Evolutionary conservation across 2,329 filamentous ascomycete genomes (phyloP), one percentile per base, ranked within the genome.

Genomic region (Calonectria henricotiae): DNA sequence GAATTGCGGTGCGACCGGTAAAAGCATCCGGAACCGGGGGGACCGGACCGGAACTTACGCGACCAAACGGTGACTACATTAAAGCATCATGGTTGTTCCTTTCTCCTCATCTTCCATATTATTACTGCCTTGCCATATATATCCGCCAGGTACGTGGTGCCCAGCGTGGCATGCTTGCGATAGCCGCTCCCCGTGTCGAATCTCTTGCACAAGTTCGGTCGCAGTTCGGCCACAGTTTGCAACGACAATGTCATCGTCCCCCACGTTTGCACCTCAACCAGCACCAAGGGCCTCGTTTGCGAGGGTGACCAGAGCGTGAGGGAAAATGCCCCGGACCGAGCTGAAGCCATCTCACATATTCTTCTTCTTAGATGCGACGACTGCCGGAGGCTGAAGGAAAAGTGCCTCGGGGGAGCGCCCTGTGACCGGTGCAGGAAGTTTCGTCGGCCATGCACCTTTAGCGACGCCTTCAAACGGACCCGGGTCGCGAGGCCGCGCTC

Each of bases 351-450:
- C 51, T 58, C 20, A 39, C 51, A 25, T 7, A 11, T 5, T 39
- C 11, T 39, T 3, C 11, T 30, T 58, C 17, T 27, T 44, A 89
- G 87, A 66, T 89, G 87, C 75, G 86, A 88, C 75, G 85, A 84
- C 55, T 89, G 86, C 76, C 85, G 87, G 65, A 83, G 86, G 69
- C 83, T 86, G 66, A 89, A 89, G 75, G 87, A 89, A 77, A 88
- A 88, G 79, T 89, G 87, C 74, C 86, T 88, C 71, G 87, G 87
- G 58, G 87, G 87, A 60, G 81, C 87, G 17, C 87, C 87, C 1
- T 89, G 87, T 75, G 85, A 85, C 58, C 81, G 87, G 64, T 89
- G 87, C 84, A 74, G 89, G 86, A 77, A 82, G 85, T 67, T 88
- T 87, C 72, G 23, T 20, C 62, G 66, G 41, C 46, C 55, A 61